Base-by-base conservation (phyloP, 768 basidiomycete genomes). In the Boletus reticulatus region DNA sequence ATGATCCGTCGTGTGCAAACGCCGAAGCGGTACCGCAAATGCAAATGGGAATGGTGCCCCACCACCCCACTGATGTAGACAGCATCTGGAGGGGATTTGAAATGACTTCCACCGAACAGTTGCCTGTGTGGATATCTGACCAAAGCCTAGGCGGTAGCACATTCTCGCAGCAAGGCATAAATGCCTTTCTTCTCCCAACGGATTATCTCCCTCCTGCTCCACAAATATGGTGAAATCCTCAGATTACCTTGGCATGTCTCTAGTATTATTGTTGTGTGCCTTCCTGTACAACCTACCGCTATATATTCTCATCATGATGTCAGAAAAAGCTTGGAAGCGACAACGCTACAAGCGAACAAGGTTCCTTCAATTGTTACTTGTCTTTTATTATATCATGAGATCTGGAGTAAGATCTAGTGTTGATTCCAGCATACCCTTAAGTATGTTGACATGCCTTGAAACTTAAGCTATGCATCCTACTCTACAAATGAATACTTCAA, bases 71-170 rank as follows among this genome's bases (percentile, higher is more conserved):
- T 2, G 70, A 75, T 53, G 73, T 86, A 13, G 89, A 92, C 43
- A 79, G 80, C 57, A 90, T 92, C 55, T 88, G 85, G 84, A 81
- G 86, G 49, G 86, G 84, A 31, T 86, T 91, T 63, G 88, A 89
- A 67, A 77, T 79, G 70, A 84, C 84, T 20, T 74, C 87, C 13
- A 85, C 77, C 55, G 88, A 90, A 64, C 88, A 90, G 62, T 75
- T 91, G 11, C 90, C 91, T 19, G 84, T 92, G 27, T 93, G 90
- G 90, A 84, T 92, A 43, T 89, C 89, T 36, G 91, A 93, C 68
- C 87, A 89, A 69, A 89, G 80, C 61, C 72, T 92, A 2, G 91
- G 90, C 43, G 90, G 88, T 47, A 81, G 75, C 62, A 81, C 84
- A 9, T 88, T 91, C 72, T 80, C 84, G 32, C 88, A 90, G 68